Base-by-base conservation (phyloP, 108 stramenopile genomes). In the Stephanodiscus minutulus region DNA sequence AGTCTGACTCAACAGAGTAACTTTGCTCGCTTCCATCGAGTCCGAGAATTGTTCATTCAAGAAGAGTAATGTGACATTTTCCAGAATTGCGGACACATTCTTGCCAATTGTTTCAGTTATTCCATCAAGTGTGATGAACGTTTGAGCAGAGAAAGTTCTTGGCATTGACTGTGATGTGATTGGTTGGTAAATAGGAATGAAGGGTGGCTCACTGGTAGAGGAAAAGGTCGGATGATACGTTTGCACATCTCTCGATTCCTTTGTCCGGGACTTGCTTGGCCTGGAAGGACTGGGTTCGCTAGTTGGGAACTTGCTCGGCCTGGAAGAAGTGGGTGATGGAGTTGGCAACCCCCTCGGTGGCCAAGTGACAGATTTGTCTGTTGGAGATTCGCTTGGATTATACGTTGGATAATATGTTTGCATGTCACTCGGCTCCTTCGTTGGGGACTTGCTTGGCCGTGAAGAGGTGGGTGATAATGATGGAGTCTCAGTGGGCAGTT, bases 61-160 rank as follows among this genome's bases (percentile, higher is more conserved):
- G 47, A 48, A 48, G 47, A 18, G 18, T 18, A n/a, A n/a, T 48
- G 47, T 48, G n/a, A 48, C 47, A 48, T 48, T 48, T 18, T 48
- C 47, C 47, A 48, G 15, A 48, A 48, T 48, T 48, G 47, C 15
- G n/a, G 47, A n/a, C 2, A 6, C 1, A 18, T 48, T 18, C 15
- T 44, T 12, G 47, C 7, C 47, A 2, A 48, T 48, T 18, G 47
- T 48, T 48, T 48, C 47, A 2, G 6, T 3, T 18, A 48, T 48
- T 48, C 47, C 47, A 48, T 48, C 47, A 3, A 48, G 18, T 48
- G 47, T 48, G 47, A 48, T 15, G 47, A 3, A 48, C n/a, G 18
- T 6, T 48, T 48, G n/a, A 6, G 6, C 18, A 48, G 15, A 48
- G 47, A 48, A 48, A 5, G 47, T 18, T 7, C 43, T 44, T n/a